These are phyloP conservation scores for Epicoccum sorghinum DNA, from an alignment of 2,329 filamentous ascomycete genomes.

Conservation along the genomic window DNA sequence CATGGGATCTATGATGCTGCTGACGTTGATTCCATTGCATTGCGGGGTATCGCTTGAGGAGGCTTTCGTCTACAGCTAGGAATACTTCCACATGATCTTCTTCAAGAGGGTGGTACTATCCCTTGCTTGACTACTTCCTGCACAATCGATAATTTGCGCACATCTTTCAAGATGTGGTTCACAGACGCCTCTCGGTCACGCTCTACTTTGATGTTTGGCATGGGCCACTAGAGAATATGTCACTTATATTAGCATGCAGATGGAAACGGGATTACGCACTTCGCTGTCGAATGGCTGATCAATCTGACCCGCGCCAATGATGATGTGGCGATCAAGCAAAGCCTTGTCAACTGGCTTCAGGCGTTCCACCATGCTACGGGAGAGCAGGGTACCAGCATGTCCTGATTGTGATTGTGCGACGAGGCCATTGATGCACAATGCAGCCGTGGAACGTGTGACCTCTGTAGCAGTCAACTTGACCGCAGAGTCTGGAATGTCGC, in stretches of 20 bases:
- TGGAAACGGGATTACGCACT: not conserved
- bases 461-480: not conserved
- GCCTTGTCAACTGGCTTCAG: conserved; percentile 3
- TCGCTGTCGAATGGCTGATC: conserved; percentile 10
- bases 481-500: not conserved
- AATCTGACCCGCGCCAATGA: not conserved
- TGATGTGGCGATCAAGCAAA: not conserved
- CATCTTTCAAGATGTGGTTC: conserved; percentile 4
- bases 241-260: not conserved
- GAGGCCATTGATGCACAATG: conserved; percentile 8
- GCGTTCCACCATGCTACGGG: conserved; percentile 5
- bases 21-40: too few relatives aligned
- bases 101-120: not conserved
- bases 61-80: too few relatives aligned
- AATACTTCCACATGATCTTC: too few relatives aligned
- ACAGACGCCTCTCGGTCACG: conserved; percentile 3
- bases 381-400: conserved; percentile 6
- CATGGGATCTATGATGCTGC: too few relatives aligned
- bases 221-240: conserved; percentile 4
- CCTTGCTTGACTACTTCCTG: not conserved
- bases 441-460: conserved; percentile 1
- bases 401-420: conserved; percentile 2
- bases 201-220: conserved; percentile 12
- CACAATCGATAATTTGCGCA: conserved; percentile 1
- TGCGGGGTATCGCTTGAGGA: too few relatives aligned